These are phyloP conservation scores for Cocos nucifera DNA, from an alignment of 176 grass and related monocot genomes.

Conservation along the genomic window DNA sequence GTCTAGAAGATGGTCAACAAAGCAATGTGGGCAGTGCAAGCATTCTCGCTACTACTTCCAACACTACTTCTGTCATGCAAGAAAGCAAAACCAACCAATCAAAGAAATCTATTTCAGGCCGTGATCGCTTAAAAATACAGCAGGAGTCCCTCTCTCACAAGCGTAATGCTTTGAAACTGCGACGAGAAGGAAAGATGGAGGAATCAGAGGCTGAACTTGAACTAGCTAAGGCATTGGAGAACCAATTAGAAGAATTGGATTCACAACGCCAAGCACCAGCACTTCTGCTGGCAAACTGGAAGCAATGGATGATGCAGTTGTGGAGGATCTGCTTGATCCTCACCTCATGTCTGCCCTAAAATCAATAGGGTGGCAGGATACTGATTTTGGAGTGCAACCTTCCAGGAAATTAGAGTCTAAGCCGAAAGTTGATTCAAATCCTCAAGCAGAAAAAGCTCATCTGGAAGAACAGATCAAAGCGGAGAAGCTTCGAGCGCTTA, in stretches of 20 bases:
- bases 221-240: constrained; percentile 71
- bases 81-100: constrained; percentile 30
- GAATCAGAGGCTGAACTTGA: constrained; percentile 81
- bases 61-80: no score
- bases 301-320: constrained; percentile 26
- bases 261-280: constrained; percentile 23
- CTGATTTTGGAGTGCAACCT: constrained; percentile 25
- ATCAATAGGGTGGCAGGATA: constrained; percentile 70
- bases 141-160: constrained; percentile 85
- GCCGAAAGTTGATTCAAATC: constrained; percentile 6
- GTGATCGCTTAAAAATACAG: constrained; percentile 77
- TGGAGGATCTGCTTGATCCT: constrained; percentile 85
- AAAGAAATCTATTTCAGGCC: constrained; percentile 55
- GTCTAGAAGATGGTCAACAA: constrained; percentile 38
- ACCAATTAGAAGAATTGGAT: constrained; percentile 68
- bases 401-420: constrained; percentile 25
- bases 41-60: constrained; percentile 16
- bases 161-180: constrained; percentile 78
- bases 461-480: constrained; percentile 80
- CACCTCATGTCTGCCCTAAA: constrained; percentile 71
- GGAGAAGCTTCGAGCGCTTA: constrained; percentile 76
- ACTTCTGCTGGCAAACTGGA: not conserved
- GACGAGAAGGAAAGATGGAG: constrained; percentile 70
- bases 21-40: not conserved
- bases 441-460: constrained; percentile 36